Base-by-base conservation (phyloP, 352 stramenopile species). In the Phytophthora syringae region DNA sequence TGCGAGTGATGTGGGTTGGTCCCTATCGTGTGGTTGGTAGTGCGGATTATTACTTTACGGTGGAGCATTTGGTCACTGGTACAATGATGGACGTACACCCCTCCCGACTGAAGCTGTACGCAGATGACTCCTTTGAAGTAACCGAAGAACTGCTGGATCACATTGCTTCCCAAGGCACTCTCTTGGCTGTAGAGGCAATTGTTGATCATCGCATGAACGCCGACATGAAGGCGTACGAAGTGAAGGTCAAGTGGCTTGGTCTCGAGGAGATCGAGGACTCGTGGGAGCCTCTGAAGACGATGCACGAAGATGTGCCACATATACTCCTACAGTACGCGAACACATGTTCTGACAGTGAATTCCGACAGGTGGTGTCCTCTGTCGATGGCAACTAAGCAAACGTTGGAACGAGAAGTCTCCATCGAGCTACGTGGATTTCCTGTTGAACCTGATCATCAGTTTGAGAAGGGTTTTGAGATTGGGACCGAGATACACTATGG, bases 1-100 rank as follows among this genome's bases (percentile, higher is more conserved):
- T 78, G 16, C 21, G 64, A 16, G 50, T 79, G 1, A 69, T 60
- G 21, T 79, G 66, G 70, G 45, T 77, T 2, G 70, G 70, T 15
- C 62, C 67, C 6, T 79, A 70, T 45, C 27, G 25, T 16, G 62
- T 77, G 7, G 34, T 65, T 11, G 25, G 51, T 54, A 54, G 52
- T 5, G 15, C 55, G 2, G 54, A 70, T 16, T 65, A 71, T 32
- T 69, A 49, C 13, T 73, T 64, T 37, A 49, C 45, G 12, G 36
- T 82, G 9, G 16, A 42, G 9, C 39, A 52, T 42, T 12, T 52
- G 7, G 20, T 77, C 20, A 70, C 47, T 13, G 49, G 43, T 9
- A 62, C 11, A 1, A 53, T 3, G 5, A 62, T 48, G 30, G 43
- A 54, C 20, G 28, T 62, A 2, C 54, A 48, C 15, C 54, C 54